Evolutionary conservation across 257 asterid genomes (phyloP).

Genomic region (Nicotiana obtusifolia): DNA sequence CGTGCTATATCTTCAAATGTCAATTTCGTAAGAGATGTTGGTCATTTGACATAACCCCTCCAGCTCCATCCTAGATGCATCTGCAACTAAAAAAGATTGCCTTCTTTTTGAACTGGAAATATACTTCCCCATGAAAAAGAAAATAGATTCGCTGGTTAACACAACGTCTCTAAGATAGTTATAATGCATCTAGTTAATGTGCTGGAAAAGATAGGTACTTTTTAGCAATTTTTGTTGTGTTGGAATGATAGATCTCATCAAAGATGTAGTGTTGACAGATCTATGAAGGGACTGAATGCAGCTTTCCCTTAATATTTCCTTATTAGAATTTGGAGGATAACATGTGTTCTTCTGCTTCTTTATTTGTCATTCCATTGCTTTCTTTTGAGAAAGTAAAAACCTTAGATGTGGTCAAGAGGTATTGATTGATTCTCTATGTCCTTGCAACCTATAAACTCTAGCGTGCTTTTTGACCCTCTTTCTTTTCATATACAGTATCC

Average conservation of each 20-base stretch:
- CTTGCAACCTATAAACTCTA: neutral
- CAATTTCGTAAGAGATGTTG: neutral
- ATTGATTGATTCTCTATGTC: neutral
- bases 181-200: neutral
- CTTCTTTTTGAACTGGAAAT: neutral
- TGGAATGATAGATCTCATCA: slow-evolving; percentile 4
- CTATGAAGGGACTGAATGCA: neutral
- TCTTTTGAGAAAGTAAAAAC: neutral
- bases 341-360: neutral
- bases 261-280: neutral
- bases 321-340: neutral
- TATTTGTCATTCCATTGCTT: slow-evolving; percentile 1
- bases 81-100: neutral
- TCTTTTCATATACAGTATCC: neutral
- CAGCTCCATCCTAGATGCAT: neutral
- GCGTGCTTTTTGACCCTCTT: neutral
- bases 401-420: neutral
- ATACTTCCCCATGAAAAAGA: neutral
- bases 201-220: neutral
- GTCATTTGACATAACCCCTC: neutral
- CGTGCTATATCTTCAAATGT: neutral
- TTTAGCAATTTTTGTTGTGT: neutral
- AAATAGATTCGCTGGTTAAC: neutral
- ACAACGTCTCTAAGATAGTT: neutral
- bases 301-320: neutral